Percentiles rank a stretch among this genome's conserved stretches.
These are phyloP conservation scores for Pilaira anomala DNA, from an alignment of 192 early-diverging fungal species.

Conservation along the genomic window DNA sequence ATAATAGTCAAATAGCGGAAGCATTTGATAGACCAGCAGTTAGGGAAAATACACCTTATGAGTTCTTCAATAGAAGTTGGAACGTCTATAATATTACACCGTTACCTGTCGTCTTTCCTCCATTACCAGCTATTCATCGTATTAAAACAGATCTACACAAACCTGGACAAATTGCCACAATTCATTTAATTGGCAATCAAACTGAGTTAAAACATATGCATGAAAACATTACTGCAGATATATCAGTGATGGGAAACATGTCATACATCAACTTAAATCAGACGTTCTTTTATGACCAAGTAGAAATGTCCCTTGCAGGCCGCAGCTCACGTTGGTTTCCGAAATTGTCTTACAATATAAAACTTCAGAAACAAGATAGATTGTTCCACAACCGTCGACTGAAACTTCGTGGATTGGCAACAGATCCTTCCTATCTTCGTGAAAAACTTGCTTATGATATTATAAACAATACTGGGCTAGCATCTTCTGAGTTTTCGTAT, in stretches of 20 bases:
- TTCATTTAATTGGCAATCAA: slow-evolving; percentile 13
- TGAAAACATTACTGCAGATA: not conserved
- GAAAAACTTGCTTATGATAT: slow-evolving; percentile 27
- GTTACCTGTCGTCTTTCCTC: not conserved
- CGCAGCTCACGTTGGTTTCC: slow-evolving; percentile 25
- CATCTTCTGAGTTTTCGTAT: slow-evolving; percentile 11
- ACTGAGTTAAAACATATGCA: slow-evolving; percentile 7
- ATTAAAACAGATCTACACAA: slow-evolving; percentile 23
- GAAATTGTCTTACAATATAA: slow-evolving; percentile 31
- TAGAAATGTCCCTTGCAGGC: slow-evolving; percentile 16
- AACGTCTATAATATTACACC: not conserved
- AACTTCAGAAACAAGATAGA: slow-evolving; percentile 18
- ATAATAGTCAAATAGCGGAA: not conserved
- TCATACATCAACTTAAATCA: slow-evolving; percentile 21
- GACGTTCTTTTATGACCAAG: not conserved
- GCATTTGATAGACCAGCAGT: slow-evolving; percentile 5
- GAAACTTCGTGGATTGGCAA: slow-evolving; percentile 23
- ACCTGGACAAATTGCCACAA: slow-evolving; percentile 23
- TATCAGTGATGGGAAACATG: slow-evolving; percentile 4
- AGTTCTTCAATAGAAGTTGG: slow-evolving; percentile 25
- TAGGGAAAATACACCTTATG: slow-evolving; percentile 6
- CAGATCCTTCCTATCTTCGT: slow-evolving; percentile 32
- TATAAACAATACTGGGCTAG: slow-evolving; percentile 9
- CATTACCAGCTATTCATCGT: slow-evolving; percentile 14
- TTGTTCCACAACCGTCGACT: slow-evolving; percentile 18